Evolutionary conservation across 2,329 filamentous ascomycete genomes (phyloP).

Genomic region (Alternaria ethzedia): DNA sequence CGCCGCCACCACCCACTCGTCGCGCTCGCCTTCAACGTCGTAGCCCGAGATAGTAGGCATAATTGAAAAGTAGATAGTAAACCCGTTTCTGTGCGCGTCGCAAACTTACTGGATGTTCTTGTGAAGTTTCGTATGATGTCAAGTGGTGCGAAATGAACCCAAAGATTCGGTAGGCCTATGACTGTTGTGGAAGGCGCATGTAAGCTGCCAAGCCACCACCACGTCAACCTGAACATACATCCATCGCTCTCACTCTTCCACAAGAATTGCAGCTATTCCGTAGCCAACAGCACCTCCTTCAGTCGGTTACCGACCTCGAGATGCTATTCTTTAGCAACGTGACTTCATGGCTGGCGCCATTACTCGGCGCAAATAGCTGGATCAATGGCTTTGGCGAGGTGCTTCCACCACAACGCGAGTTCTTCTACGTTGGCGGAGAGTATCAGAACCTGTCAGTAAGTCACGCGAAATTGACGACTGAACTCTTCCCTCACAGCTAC

Average conservation of each 20-base stretch:
- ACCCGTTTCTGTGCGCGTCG: too few species aligned
- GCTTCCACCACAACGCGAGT: conserved; percentile 13
- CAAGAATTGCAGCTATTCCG: not conserved
- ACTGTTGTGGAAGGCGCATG: not conserved
- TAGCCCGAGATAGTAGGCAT: too few species aligned
- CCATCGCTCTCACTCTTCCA: not conserved
- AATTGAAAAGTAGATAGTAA: too few species aligned
- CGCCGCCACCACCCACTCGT: too few species aligned
- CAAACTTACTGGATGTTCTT: too few species aligned
- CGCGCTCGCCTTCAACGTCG: too few species aligned
- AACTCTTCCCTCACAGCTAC: not conserved
- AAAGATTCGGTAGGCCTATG: not conserved
- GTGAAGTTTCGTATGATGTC: too few species aligned
- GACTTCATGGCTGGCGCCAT: not conserved
- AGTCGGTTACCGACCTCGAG: not conserved
- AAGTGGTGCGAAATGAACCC: too few species aligned
- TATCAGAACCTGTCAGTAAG: conserved; percentile 27
- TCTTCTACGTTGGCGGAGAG: conserved; percentile 35
- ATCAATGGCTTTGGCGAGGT: not conserved
- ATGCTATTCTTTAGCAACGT: not conserved
- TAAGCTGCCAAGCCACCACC: not conserved
- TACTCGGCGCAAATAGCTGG: not conserved
- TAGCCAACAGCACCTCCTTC: rapidly evolving
- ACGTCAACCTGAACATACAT: not conserved
- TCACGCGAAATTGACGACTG: not conserved